These are phyloP conservation scores for Salvia hispanica DNA, from an alignment of 257 asterid genomes.

Conservation along the genomic window DNA sequence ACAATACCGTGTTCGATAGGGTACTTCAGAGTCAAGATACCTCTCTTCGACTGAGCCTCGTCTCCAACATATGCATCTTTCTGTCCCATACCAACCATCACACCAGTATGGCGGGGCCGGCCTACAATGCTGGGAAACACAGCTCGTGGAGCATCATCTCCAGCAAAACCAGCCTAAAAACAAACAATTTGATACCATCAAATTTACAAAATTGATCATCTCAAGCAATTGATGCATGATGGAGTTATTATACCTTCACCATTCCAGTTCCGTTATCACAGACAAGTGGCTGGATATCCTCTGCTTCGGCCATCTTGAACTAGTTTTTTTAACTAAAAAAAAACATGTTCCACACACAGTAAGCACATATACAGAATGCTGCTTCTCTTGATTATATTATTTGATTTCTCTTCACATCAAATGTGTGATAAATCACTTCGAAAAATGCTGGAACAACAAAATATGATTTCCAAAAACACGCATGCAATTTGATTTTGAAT, in stretches of 20 bases:
- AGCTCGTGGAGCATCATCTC: constrained; percentile 26
- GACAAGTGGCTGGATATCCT: no score
- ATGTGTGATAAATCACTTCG: background rate
- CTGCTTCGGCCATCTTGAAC: constrained; percentile 42
- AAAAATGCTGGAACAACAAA: background rate
- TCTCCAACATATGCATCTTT: no score
- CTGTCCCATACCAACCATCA: no score
- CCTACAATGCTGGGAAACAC: no score
- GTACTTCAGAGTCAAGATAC: no score
- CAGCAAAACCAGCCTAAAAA: constrained; percentile 52
- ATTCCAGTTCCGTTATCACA: no score
- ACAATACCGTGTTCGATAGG: no score
- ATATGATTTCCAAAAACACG: background rate
- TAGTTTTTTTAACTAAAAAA: constrained; percentile 27
- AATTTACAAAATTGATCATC: background rate
- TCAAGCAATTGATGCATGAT: no score
- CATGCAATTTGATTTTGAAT: background rate
- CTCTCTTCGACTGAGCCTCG: constrained; percentile 27
- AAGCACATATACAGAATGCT: constrained; percentile 8
- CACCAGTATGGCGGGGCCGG: no score
- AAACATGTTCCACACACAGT: constrained; percentile 3
- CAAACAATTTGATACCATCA: background rate
- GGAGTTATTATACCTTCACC: background rate
- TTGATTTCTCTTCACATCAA: constrained; percentile 12
- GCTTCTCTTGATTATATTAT: background rate